These are phyloP conservation scores for Clausena lansium DNA, from an alignment of 345 rosid species.

Conservation along the genomic window DNA sequence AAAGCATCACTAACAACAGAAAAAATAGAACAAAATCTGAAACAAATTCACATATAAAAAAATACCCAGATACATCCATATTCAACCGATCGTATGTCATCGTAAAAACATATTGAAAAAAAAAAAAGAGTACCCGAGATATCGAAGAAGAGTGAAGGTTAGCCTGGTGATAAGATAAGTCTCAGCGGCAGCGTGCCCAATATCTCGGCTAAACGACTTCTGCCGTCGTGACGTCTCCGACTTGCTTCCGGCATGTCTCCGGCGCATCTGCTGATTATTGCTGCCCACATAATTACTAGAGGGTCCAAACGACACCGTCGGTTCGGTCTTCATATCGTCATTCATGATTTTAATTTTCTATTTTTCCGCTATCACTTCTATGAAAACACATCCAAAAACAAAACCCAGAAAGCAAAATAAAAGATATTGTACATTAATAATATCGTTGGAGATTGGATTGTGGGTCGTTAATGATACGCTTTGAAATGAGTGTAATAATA, in stretches of 20 bases:
- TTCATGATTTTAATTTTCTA: not conserved
- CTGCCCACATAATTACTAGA: not conserved
- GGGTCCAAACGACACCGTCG: not conserved
- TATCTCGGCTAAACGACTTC: constrained; percentile 51
- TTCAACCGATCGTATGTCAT: not conserved
- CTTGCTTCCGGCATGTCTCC: not conserved
- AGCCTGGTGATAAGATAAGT: constrained; percentile 74
- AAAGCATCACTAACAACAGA: not conserved
- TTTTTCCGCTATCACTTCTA: not conserved
- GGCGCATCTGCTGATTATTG: not conserved
- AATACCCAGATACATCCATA: not conserved
- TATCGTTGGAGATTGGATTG: not conserved
- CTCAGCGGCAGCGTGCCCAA: constrained; percentile 79
- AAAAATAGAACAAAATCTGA: not conserved
- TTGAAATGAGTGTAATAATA: not conserved
- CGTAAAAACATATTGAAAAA: not conserved
- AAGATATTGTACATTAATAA: not conserved
- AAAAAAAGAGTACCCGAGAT: constrained; percentile 61
- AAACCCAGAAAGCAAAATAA: not conserved
- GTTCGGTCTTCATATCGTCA: not conserved
- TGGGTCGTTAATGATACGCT: not conserved
- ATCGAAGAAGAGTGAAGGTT: constrained; percentile 64
- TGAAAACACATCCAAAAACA: too few relatives aligned
- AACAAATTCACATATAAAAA: too few relatives aligned
- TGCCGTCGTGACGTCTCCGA: constrained; percentile 27